Base-by-base conservation (phyloP, 2,329 filamentous ascomycete species). In the Aureobasidium sp. region DNA sequence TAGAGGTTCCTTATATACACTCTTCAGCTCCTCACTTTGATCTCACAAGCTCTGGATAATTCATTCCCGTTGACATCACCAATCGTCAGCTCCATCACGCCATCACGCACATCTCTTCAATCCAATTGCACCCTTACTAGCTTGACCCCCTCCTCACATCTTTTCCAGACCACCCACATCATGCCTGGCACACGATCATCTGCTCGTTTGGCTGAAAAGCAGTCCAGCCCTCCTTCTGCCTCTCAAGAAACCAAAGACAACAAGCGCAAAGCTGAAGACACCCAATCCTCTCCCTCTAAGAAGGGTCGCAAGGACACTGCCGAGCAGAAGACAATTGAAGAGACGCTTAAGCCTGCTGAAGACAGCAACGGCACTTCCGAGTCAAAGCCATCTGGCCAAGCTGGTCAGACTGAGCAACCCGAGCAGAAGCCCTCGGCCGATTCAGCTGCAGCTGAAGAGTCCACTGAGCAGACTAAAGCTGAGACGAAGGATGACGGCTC, bases 301-400 rank as follows among this genome's bases (percentile, higher is more conserved):
- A 79, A 81, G 67, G 75, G 76, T 27, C 70, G 72, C n/a, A 77
- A 75, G 65, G 59, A 63, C 27, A 63, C 70, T 8, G 62, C 68
- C 17, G 75, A 76, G 63, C 82, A 84, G 68, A 78, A 78, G 66
- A 82, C 79, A 0, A 75, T 84, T 37, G 82, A 84, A 63, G 79
- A 83, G 65, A 78, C 76, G 0, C 71, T 82, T 46, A 72, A 74
- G 10, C 69, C 87, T 27, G 56, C 65, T 13, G 67, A 67, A 27
- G 41, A 60, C 15, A 63, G 64, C 50, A 60, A 65, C 27, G 66
- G 73, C 41, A 65, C 65, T 20, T 67, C 69, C 46, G 68, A 71
- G 12, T 64, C 71, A 41, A 71, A 59, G 41, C 41, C 41, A 13
- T 34, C 39, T 36, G 37, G 27, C 9, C 15, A 50, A 34, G 47